Conservation (phyloP, 805 yeast species). For the Suhomyces vadensis region DNA sequence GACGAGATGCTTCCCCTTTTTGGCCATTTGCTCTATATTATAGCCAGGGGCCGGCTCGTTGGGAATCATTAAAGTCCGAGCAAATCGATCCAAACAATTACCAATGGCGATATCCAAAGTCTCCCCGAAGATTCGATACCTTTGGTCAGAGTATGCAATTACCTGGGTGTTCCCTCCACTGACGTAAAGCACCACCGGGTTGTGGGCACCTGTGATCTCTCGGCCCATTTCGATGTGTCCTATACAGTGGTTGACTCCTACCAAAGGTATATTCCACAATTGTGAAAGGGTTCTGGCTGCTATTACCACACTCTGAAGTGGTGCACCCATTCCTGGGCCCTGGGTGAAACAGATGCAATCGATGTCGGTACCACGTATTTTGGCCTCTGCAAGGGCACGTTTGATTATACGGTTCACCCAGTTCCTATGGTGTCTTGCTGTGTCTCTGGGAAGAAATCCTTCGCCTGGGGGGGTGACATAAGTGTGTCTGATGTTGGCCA, state of each 20-base stretch:
- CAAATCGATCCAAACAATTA: constrained; percentile 93
- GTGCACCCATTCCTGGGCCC: constrained; percentile 99
- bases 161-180: constrained; percentile 99
- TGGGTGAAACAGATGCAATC: constrained; percentile 92
- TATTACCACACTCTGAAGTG: constrained; percentile 86
- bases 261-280: constrained; percentile 79
- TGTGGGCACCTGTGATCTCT: constrained; percentile 95
- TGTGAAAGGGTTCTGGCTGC: constrained; percentile 86
- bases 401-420: constrained; percentile 85
- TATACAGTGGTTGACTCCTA: constrained; percentile 96
- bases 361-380: constrained; percentile 49
- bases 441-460: constrained; percentile 94
- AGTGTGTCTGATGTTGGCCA: constrained; percentile 92
- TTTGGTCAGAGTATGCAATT: constrained; percentile 90
- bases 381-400: constrained; percentile 63
- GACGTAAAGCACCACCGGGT: constrained; percentile 95
- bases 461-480: constrained; percentile 97
- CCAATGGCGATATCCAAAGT: constrained; percentile 98
- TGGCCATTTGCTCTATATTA: constrained; percentile 93
- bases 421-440: constrained; percentile 93
- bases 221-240: constrained; percentile 99
- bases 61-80: constrained; percentile 82
- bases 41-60: constrained; percentile 97
- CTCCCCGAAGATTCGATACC: constrained; percentile 98
- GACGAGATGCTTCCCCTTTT: constrained; percentile 60